These are phyloP conservation scores for Triticum urartu DNA, from an alignment of 176 grass and related monocot species.

Conservation along the genomic window DNA sequence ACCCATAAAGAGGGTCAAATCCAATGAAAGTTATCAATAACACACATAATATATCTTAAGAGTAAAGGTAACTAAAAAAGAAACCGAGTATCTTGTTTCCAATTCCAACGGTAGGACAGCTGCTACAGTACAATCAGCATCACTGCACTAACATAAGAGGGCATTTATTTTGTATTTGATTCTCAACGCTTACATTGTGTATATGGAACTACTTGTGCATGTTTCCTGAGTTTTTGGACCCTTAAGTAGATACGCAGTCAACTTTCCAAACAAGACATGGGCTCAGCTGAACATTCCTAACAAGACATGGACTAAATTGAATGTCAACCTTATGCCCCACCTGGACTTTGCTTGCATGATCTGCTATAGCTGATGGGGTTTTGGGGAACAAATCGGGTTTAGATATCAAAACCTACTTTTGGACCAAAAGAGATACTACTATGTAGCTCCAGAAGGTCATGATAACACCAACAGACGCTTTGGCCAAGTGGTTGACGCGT, in stretches of 20 bases:
- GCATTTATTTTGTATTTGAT: background rate
- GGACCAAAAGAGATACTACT: too few relatives aligned
- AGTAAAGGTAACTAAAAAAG: background rate
- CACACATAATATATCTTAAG: background rate
- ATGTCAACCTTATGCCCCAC: background rate
- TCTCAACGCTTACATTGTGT: background rate
- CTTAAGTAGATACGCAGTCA: background rate
- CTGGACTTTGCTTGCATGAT: background rate
- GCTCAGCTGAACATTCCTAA: background rate
- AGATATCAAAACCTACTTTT: fast-evolving
- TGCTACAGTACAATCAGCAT: background rate
- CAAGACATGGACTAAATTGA: too few relatives aligned
- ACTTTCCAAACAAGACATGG: background rate
- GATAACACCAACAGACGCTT: constrained; percentile 42
- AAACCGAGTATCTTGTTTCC: background rate
- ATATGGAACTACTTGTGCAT: background rate
- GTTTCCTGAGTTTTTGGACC: background rate
- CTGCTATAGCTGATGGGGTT: background rate
- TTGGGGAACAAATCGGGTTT: too few relatives aligned
- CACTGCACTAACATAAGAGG: background rate
- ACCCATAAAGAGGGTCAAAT: background rate
- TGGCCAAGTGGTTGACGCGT: constrained; percentile 99
- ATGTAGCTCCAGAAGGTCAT: too few relatives aligned
- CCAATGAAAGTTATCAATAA: background rate
- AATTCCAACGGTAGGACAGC: background rate